Base-by-base conservation (phyloP, 371 early-diverging fungal genomes). In the Apophysomyces elegans region DNA sequence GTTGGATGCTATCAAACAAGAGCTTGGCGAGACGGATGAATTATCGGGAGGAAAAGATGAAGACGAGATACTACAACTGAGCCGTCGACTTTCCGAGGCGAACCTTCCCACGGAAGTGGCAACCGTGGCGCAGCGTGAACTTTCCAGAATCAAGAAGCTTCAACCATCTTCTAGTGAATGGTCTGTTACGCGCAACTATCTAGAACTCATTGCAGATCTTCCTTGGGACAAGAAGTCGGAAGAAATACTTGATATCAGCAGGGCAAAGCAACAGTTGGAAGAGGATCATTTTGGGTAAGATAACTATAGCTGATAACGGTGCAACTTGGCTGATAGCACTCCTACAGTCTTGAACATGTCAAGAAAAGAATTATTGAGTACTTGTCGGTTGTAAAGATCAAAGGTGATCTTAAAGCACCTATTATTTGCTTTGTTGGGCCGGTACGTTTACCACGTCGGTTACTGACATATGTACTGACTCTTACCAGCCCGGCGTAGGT, bases 361-460 rank as follows among this genome's bases (percentile, higher is more conserved):
- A 94, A 95, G 74, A 86, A 84, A 62, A 79, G 94, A 56, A 90
- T 95, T 16, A 67, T 95, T 46, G 93, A 93, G 66, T 93, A 88
- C 69, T 72, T 94, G 11, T 91, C 94, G 7, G 92, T 94, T 0
- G 77, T 88, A 11, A 93, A 94, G 68, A 65, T 84, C 57, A 91
- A 89, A 62, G 81, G 86, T 13, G 90, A 90, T 70, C 65, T 93
- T 63, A 87, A 87, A 59, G 92, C 91, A 0, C 93, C 93, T 16
- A 95, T 95, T 45, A 64, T 95, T 32, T 92, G 93, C 64, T 82
- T 95, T 56, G 76, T 88, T 7, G 95, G 95, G 5, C 87, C 84
- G 9, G 79, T 73, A 67, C 65, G 71, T 70, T 13, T 14, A 41
- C 43, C 41, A 18, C 9, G 8, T 60, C 16, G 37, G 14, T 59